Percentiles rank a stretch among this genome's conserved stretches.
These are phyloP conservation scores for Psilocybe tampanensis DNA, from an alignment of 768 basidiomycete species.

Conservation along the genomic window DNA sequence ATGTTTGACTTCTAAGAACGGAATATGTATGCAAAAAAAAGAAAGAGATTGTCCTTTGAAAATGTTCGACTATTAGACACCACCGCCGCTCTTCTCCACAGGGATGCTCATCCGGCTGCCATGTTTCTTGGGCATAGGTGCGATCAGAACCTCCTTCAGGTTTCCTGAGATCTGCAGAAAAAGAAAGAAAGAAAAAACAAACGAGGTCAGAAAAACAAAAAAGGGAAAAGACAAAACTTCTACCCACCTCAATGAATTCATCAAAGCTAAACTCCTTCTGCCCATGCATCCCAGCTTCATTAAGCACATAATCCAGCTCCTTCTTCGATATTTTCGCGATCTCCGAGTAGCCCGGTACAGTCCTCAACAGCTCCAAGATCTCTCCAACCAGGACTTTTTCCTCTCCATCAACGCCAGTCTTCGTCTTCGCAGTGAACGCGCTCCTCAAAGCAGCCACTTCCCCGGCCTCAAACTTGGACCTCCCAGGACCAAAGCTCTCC, in stretches of 20 bases:
- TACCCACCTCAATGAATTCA: constrained; percentile 87
- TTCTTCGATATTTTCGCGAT: constrained; percentile 55
- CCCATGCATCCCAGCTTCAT: constrained; percentile 68
- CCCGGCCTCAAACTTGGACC: constrained; percentile 47
- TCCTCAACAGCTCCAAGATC: constrained; percentile 44
- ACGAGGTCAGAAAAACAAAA: background rate
- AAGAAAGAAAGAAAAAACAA: background rate
- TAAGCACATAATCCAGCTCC: constrained; percentile 76
- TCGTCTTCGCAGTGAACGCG: constrained; percentile 34
- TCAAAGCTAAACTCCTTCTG: constrained; percentile 70
- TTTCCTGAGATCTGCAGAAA: constrained; percentile 67
- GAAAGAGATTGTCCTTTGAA: background rate
- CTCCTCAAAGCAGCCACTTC: constrained; percentile 42
- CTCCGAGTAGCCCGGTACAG: constrained; percentile 59
- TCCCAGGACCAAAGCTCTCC: constrained; percentile 30
- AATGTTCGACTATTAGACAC: constrained; percentile 36
- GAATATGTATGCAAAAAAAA: background rate
- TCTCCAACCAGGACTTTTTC: constrained; percentile 41
- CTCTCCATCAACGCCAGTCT: constrained; percentile 28
- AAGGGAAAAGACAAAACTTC: constrained; percentile 16
- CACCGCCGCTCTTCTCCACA: constrained; percentile 59
- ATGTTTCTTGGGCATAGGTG: constrained; percentile 32
- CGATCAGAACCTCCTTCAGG: constrained; percentile 65
- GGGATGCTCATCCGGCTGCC: constrained; percentile 44
- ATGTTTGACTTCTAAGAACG: too few relatives aligned